Evolutionary conservation across 2,329 filamentous ascomycete genomes (phyloP).

Genomic region (Aspergillus vadensis): DNA sequence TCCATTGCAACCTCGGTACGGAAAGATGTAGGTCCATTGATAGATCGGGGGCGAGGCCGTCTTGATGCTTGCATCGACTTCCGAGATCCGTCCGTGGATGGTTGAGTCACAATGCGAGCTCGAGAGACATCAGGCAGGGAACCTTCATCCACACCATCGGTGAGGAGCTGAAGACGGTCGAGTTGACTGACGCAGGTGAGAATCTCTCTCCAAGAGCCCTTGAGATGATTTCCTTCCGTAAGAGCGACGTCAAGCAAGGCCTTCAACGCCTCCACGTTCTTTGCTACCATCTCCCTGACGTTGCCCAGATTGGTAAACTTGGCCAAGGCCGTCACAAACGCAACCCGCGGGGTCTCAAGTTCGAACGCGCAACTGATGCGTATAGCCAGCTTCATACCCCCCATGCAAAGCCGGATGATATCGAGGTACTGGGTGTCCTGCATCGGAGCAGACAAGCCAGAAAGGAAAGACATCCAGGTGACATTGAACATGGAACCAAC

Average conservation of each 20-base stretch:
- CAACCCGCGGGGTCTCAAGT: conserved; percentile 86
- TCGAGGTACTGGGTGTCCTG: conserved; percentile 93
- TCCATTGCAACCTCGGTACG: conserved; percentile 85
- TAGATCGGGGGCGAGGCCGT: conserved; percentile 49
- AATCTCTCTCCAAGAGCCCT: conserved; percentile 92
- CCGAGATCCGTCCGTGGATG: conserved; percentile 58
- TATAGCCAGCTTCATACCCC: conserved; percentile 92
- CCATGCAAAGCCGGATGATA: conserved; percentile 87
- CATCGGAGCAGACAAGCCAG: conserved; percentile 86
- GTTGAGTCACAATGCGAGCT: conserved; percentile 67
- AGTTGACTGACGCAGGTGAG: conserved; percentile 94
- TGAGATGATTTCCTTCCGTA: conserved; percentile 85
- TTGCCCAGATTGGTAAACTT: conserved; percentile 97
- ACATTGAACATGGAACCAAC: conserved; percentile 98
- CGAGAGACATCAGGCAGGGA: conserved; percentile 89
- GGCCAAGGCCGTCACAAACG: conserved; percentile 88
- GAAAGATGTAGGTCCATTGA: conserved; percentile 56
- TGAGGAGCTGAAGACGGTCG: conserved; percentile 91
- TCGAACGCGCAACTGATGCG: conserved; percentile 93
- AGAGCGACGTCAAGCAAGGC: conserved; percentile 88
- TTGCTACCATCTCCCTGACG: conserved; percentile 88
- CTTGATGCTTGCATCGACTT: conserved; percentile 65
- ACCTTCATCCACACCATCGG: conserved; percentile 89
- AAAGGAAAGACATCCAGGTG: conserved; percentile 99
- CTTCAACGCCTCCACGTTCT: conserved; percentile 94